Base-by-base conservation (phyloP, 768 basidiomycete genomes). In the Collybia nuda region DNA sequence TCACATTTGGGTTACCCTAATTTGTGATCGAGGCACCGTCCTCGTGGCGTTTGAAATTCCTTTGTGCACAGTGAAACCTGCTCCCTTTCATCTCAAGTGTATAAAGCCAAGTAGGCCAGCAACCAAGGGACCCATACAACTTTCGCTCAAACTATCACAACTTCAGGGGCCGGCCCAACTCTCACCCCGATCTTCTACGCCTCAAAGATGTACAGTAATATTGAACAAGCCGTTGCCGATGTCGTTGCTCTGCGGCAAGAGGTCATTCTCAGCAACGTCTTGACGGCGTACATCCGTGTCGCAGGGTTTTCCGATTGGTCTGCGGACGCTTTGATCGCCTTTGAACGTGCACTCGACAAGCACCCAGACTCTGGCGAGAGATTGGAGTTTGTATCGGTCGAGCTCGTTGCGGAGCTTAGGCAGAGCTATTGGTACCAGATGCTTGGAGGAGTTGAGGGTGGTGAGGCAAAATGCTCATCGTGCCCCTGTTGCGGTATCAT, bases 201-300 rank as follows among this genome's bases (percentile, higher is more conserved):
- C 9, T 21, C 32, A 36, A 15, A 22, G 12, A 56, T 59, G 57
- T 53, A 43, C 36, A 61, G 53, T 32, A 63, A 61, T 40, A 51
- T 63, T 39, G 53, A 61, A 35, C 60, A 51, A 26, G 60, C 60
- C 1, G 48, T 59, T 18, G 47, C 56, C 26, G 44, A 58, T 14
- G 58, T 63, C 19, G 47, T 63, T 15, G 44, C 55, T 18, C 41
- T 56, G 3, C 50, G 58, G 5, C 51, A 63, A 49, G 51, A 54
- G 15, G 57, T 60, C 41, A 44, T 45, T 35, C 50, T 59, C 19
- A 38, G 21, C 37, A 63, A 55, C 28, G 56, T 63, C 12, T 43
- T 60, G 8, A 39, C 41, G 3, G 57, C 57, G 29, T 61, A 64
- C 46, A 29, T 57, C 19, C 47, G 43, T 14, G 23, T 56, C 6